A percentile compares a stretch with the other conserved stretches of the same genome.
phyloP scores from a whole-genome alignment of 768 basidiomycete genomes.

The Lactarius indigo region DNA sequence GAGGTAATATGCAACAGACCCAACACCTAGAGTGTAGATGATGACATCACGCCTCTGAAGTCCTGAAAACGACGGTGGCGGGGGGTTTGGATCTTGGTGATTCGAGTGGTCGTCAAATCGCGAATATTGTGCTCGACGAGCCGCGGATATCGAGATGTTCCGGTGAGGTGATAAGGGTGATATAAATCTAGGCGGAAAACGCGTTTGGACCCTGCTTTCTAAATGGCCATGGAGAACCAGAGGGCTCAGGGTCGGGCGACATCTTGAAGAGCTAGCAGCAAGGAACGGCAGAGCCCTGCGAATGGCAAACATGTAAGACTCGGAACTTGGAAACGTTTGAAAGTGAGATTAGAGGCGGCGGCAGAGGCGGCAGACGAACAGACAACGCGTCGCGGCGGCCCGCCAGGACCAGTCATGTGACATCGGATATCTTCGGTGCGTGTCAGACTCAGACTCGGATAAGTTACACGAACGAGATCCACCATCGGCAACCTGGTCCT shows the following conservation, averaged over 20 bases:
- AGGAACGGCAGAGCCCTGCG: background rate
- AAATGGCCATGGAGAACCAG: background rate
- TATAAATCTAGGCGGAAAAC: background rate
- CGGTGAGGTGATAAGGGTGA: background rate
- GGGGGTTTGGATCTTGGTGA: background rate
- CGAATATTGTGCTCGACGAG: conserved; percentile 20
- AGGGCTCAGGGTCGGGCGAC: background rate
- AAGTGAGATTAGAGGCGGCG: background rate
- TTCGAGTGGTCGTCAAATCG: conserved; percentile 19
- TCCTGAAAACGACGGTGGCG: background rate
- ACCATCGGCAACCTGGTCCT: background rate
- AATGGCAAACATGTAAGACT: background rate
- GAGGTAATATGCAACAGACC: conserved; percentile 30
- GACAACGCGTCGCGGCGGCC: background rate
- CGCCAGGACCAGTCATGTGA: background rate
- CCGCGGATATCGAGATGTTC: background rate
- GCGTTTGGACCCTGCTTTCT: background rate
- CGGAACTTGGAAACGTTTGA: background rate
- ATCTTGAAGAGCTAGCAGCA: background rate
- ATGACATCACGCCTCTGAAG: conserved; percentile 19
- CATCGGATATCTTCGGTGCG: background rate
- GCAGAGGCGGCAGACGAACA: too few species aligned
- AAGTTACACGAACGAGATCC: background rate
- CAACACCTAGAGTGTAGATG: conserved; percentile 21
- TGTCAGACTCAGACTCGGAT: background rate